Conservation (phyloP, 2,329 filamentous ascomycete genomes). For the Fusarium graminum region DNA sequence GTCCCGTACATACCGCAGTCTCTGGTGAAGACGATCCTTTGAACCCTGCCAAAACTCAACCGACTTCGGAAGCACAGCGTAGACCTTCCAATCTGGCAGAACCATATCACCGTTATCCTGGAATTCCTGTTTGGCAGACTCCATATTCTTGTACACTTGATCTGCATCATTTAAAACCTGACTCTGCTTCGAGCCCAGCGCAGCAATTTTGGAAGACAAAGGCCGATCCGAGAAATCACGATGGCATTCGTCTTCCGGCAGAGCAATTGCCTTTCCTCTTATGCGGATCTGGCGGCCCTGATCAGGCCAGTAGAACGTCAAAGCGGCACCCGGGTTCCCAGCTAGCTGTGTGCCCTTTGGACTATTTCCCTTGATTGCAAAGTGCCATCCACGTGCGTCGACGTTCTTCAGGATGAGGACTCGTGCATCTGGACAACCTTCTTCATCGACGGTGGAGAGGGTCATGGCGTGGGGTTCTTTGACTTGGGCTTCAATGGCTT, state of each 20-base stretch:
- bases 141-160: neutral
- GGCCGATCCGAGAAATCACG: constrained; percentile 16
- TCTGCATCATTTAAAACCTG: constrained; percentile 4
- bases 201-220: constrained; percentile 11
- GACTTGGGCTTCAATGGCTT: constrained; percentile 2
- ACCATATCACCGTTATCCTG: neutral
- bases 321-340: neutral
- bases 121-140: neutral
- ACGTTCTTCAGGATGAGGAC: constrained; percentile 19
- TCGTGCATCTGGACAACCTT: constrained; percentile 4
- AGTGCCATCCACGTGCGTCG: constrained; percentile 21
- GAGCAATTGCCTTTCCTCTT: neutral
- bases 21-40: constrained; percentile 12
- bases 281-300: constrained; percentile 13
- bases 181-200: constrained; percentile 19
- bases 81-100: constrained; percentile 10
- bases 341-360: constrained; percentile 16
- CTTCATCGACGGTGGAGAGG: neutral
- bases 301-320: constrained; percentile 24
- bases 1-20: neutral
- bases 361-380: constrained; percentile 13
- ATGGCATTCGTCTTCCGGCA: neutral
- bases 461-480: constrained; percentile 18
- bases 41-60: constrained; percentile 30
- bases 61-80: constrained; percentile 1